phyloP scores from a whole-genome alignment of 2,329 filamentous ascomycete species.

The Colletotrichum horii region DNA sequence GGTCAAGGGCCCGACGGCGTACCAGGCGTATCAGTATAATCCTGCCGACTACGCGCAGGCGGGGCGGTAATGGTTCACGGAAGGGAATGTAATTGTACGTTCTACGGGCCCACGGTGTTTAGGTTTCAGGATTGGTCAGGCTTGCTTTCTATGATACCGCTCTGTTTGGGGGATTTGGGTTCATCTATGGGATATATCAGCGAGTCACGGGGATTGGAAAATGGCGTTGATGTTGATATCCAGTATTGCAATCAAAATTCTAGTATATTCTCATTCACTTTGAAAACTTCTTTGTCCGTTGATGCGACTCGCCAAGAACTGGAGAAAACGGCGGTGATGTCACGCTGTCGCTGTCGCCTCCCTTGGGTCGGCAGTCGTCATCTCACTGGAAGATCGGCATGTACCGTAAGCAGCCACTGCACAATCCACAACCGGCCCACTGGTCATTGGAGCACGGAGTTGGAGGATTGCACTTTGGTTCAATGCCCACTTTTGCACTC shows the following conservation, averaged over 20 bases:
- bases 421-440: neutral
- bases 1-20: conserved; percentile 4
- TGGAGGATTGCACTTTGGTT: neutral
- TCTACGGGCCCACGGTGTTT: neutral
- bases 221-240: neutral
- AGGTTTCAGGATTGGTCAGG: neutral
- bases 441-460: fast-evolving
- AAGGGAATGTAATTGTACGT: neutral
- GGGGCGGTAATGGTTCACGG: neutral
- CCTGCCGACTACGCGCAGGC: conserved; percentile 41
- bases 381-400: neutral
- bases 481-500: fast-evolving
- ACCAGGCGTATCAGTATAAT: conserved; percentile 38
- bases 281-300: too few species aligned
- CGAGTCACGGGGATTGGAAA: neutral
- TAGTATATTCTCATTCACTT: too few species aligned
- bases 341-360: neutral
- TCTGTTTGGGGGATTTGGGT: neutral
- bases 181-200: neutral
- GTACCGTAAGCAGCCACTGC: neutral
- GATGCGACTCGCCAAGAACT: too few species aligned
- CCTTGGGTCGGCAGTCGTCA: neutral
- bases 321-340: neutral
- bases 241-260: neutral
- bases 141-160: conserved; percentile 17